Base-by-base conservation (phyloP, 352 stramenopile genomes). In the Phytophthora cryptogea region DNA sequence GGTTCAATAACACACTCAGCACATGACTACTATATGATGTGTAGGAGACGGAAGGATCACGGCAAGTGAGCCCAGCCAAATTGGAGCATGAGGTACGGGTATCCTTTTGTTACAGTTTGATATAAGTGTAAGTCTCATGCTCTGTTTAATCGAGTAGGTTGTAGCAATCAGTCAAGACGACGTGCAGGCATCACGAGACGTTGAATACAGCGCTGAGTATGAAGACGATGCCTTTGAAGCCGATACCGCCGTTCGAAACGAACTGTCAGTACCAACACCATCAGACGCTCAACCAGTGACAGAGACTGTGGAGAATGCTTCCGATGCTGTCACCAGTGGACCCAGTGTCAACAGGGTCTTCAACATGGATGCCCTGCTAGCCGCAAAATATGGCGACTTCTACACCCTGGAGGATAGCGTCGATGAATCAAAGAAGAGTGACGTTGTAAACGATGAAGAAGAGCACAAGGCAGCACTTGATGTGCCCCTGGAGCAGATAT, bases 211-310 rank as follows among this genome's bases (percentile, higher is more conserved):
- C 16, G 49, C 43, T 10, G 48, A 74, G 6, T 83, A 88, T 43
- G 66, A 70, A 30, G 66, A 86, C 20, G 70, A 85, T 37, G 64
- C 35, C 0, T 83, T 89, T 65, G 76, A 87, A 54, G 43, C 16
- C 45, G 59, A 69, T 40, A 4, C 26, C 39, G 20, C 6, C 27
- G 13, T 31, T 27, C 5, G 8, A 14, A 58, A 48, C 4, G 40
- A 71, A 40, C 20, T 17, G 11, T 3, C 31, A 9, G 33, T 8
- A 30, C 50, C 14, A 44, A n/a, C n/a, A 43, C 17, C 16, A 13
- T 32, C 41, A 3, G 45, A 57, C 26, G 7, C 37, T 8, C 30
- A n/a, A 17, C 10, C 68, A 54, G 17, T n/a, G 8, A 35, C 20
- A 40, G 59, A 56, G 44, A 26, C 47, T 8, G 47, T 20, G 9